Conservation (phyloP, 2,329 filamentous ascomycete species). For the Fusarium sp. region DNA sequence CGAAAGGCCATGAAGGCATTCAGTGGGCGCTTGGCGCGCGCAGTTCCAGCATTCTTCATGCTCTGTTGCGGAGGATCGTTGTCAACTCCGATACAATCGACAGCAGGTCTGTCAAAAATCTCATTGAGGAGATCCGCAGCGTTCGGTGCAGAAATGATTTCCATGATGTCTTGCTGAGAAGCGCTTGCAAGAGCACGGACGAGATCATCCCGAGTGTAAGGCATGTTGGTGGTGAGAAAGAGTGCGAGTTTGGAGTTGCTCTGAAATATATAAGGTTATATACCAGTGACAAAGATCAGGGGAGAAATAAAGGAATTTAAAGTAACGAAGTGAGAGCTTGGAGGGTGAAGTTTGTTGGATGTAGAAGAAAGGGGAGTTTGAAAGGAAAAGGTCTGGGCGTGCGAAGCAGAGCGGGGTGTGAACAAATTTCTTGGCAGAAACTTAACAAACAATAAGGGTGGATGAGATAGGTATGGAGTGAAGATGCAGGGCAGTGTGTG, state of each 20-base stretch:
- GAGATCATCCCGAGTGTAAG: slow-evolving; percentile 22
- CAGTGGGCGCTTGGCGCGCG: slow-evolving; percentile 42
- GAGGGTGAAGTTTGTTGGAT: not conserved
- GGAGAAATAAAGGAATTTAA: not conserved
- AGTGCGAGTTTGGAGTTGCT: not conserved
- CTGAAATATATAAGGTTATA: not conserved
- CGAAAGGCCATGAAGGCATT: slow-evolving; percentile 50
- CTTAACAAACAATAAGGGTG: slow-evolving; percentile 2
- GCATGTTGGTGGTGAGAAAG: slow-evolving; percentile 17
- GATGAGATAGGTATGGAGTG: not conserved
- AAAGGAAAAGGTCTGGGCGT: slow-evolving; percentile 2
- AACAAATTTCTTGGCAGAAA: slow-evolving; percentile 1
- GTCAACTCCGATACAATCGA: not conserved
- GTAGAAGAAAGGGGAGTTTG: not conserved
- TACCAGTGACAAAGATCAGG: not conserved
- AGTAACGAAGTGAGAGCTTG: not conserved
- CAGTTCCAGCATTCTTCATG: not conserved
- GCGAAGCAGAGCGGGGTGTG: not conserved
- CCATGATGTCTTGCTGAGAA: slow-evolving; percentile 28
- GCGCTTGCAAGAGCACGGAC: slow-evolving; percentile 28
- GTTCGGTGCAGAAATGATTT: slow-evolving; percentile 21
- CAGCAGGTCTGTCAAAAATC: too few relatives aligned
- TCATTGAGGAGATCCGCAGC: too few relatives aligned
- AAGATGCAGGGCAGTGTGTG: not conserved
- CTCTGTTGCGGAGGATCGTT: not conserved